Base-by-base conservation (phyloP, 352 stramenopile species). In the Pythium inflatum region DNA sequence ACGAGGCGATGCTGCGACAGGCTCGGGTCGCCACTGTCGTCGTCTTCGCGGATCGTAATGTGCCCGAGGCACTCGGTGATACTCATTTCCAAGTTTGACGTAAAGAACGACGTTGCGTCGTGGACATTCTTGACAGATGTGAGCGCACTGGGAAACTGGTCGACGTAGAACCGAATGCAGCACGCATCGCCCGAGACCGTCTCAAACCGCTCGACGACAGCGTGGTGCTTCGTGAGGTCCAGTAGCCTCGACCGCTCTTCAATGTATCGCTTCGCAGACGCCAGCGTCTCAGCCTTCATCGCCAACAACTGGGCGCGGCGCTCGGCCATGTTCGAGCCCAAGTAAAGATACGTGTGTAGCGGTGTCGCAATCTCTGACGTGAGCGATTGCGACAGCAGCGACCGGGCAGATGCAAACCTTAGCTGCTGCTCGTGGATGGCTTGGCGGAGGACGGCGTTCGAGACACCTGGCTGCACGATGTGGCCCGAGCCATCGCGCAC, bases 11-110 rank as follows among this genome's bases (percentile, higher is more conserved):
- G 81, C 50, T 88, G 80, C 5, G 72, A 68, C 34, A 86, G 82
- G 38, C 68, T 77, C 56, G 66, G 71, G 41, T 71, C 71, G 53
- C 71, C 68, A 49, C 71, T 75, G 57, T 90, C 82, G 62, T 92
- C 84, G 48, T 92, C 83, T 45, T 92, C 84, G 28, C 84, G 80
- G 59, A 92, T 88, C 16, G 82, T 92, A 46, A 92, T 88, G 58
- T 87, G 81, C 22, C 83, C 84, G 0, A 85, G 71, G 8, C 69
- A 80, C 60, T 92, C 84, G 8, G 84, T 90, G 66, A 90, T 85
- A 34, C 81, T 86, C 64, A 92, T 88, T 68, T 92, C 84, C 8
- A 84, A 71, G 61, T 90, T 92, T 67, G 68, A 71, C 33, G 77
- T 83, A 57, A 84, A 87, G 34, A 87, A 88, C 16, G 75, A 55